Base-by-base conservation (phyloP, 306 rosid species). In the Ormosia semicastrata region DNA sequence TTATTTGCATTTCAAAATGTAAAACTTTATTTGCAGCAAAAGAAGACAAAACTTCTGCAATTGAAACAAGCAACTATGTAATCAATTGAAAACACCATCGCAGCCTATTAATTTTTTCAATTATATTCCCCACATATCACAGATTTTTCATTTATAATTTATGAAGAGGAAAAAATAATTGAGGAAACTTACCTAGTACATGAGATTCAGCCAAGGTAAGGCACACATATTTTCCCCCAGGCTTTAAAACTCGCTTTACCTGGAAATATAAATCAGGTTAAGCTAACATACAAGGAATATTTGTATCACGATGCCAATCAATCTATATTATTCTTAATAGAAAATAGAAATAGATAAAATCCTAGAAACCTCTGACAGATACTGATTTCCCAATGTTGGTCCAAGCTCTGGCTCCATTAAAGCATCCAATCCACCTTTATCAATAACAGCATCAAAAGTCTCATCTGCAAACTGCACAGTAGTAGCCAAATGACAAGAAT, bases 381-480 rank as follows among this genome's bases (percentile, higher is more conserved):
- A 95, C 82, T 86, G 91, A 59, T 76, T 88, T 65, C 99, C 99
- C 60, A 95, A 66, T 78, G 86, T 89, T 12, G 96, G 80, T n/a
- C 99, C 99, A 71, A 80, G 88, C 74, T 93, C 90, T 5, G 99
- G 99, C 84, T 95, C 99, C 99, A 93, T 95, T 50, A 95, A 82
- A 79, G 99, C 99, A 83, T 95, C 99, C 89, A 95, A 82, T 62
- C 98, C 99, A 73, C 99, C 99, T 88, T 95, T 95, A 77, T 95
- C 99, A 78, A 95, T 70, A 24, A 95, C 90, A 4, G 80, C 89
- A 77, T 72, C 85, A 53, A 93, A 93, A 13, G 77, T 82, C 32
- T 81, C 92, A 24, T 91, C 90, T 75, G 60, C 85, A 65, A 95
- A 85, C 99, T 92, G 87, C 66, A 73, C 66, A 71, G 14, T 36